Conservation (phyloP, 805 yeast species). For the Ogataea methanolica region DNA sequence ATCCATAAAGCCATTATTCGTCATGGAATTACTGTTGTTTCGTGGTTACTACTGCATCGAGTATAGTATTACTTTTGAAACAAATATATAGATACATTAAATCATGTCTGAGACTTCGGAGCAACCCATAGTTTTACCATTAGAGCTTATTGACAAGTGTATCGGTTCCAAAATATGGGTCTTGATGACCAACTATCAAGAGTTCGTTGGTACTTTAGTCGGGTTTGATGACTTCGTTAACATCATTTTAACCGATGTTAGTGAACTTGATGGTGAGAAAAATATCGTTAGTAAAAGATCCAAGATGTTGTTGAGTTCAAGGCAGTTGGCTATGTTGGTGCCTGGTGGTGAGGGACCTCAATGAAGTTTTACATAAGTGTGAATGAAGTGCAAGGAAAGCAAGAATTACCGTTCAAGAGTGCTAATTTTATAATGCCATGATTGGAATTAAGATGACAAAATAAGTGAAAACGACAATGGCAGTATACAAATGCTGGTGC, state of each 20-base stretch:
- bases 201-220: conserved; percentile 80
- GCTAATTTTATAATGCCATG: no score
- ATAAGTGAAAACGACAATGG: no score
- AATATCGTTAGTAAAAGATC: conserved; percentile 45
- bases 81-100: not conserved
- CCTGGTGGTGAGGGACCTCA: conserved; percentile 44
- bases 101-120: conserved; percentile 3
- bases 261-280: conserved; percentile 44
- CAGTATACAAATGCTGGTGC: no score
- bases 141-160: conserved; percentile 84
- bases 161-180: conserved; percentile 79
- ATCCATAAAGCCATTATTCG: no score
- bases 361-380: conserved; percentile 4
- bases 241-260: conserved; percentile 79
- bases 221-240: conserved; percentile 97
- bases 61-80: no score
- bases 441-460: no score
- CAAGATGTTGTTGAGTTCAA: conserved; percentile 66
- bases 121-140: conserved; percentile 45
- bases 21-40: no score
- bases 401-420: no score
- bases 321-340: conserved; percentile 61
- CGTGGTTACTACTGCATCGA: no score
- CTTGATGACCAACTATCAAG: conserved; percentile 58
- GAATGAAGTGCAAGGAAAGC: not conserved